Conservation (phyloP, 306 rosid species). For the Biancaea sappan region DNA sequence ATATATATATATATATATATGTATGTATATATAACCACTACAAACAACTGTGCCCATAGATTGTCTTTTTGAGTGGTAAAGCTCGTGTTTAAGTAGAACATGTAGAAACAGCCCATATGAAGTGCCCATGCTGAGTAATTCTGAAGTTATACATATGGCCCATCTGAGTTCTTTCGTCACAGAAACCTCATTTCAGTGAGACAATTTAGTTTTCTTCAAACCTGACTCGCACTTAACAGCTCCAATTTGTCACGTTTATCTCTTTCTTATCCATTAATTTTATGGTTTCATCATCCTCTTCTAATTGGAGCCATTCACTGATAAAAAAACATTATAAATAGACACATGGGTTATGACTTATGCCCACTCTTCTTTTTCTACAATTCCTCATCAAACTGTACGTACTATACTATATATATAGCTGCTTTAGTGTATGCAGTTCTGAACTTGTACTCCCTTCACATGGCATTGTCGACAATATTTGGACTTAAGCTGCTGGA, state of each 20-base stretch:
- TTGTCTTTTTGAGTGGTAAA: background rate
- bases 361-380: too few relatives aligned
- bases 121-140: conserved; percentile 39
- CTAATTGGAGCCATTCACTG: conserved; percentile 38
- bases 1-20: background rate
- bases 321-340: conserved; percentile 31
- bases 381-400: conserved; percentile 12
- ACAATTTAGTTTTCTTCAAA: conserved; percentile 24
- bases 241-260: conserved; percentile 43
- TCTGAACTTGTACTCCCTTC: conserved; percentile 44
- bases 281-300: conserved; percentile 31
- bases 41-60: background rate
- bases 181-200: conserved; percentile 31
- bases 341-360: conserved; percentile 70
- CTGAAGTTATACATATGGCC: conserved; percentile 10
- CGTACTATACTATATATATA: too few relatives aligned
- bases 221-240: conserved; percentile 36
- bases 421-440: conserved; percentile 23
- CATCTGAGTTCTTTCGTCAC: conserved; percentile 37
- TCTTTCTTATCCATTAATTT: background rate
- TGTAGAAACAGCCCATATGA: conserved; percentile 72
- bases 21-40: background rate
- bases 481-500: conserved; percentile 38
- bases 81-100: background rate
- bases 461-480: conserved; percentile 62